Base-by-base conservation (phyloP, 78 protist genomes). In the Dictyostelium firmibasis region DNA sequence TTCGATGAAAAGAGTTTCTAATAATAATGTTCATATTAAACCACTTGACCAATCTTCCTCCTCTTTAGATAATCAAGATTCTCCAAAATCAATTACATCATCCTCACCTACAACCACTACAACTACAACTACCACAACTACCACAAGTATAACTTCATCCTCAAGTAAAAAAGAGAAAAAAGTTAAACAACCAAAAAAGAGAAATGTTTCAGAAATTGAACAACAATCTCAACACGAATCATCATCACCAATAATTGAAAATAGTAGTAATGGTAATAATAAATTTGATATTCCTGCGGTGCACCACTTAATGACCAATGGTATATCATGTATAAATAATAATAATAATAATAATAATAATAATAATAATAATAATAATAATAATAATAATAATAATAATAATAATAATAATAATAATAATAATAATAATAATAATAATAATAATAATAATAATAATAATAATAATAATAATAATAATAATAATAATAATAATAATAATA, bases 1-100 rank as follows among this genome's bases (percentile, higher is more conserved):
- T 10, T 92, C 98, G 29, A 76, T 98, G 92, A 92, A 94, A 47
- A 92, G 91, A 60, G 44, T 35, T 3, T 35, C 47, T 14, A 70
- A 75, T 36, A 75, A 27, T 29, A 36, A 33, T 20, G 14, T 23
- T 31, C 81, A 75, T 20, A 14, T 36, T 31, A 29, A 36, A 75
- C 13, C 69, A 35, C 36, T 53, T n/a, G 75, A 35, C 35, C 79
- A 27, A 29, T 72, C 78, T 27, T 31, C 20, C 38, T 67, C 76
- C 41, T 29, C 76, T 16, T 11, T 7, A 23, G 31, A 64, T 64
- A 25, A 16, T 29, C 78, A 10, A 10, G 36, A 70, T 70, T 31
- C 43, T 70, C 38, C 74, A 64, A 23, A 64, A 64, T 9, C 74
- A 64, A 25, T 25, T 7, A 25, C 27, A 25, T 25, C 31, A 0